Percentiles rank a stretch among this genome's conserved stretches.
phyloP scores from a whole-genome alignment of 23 red algal species.

The Gracilaria vermiculophylla region DNA sequence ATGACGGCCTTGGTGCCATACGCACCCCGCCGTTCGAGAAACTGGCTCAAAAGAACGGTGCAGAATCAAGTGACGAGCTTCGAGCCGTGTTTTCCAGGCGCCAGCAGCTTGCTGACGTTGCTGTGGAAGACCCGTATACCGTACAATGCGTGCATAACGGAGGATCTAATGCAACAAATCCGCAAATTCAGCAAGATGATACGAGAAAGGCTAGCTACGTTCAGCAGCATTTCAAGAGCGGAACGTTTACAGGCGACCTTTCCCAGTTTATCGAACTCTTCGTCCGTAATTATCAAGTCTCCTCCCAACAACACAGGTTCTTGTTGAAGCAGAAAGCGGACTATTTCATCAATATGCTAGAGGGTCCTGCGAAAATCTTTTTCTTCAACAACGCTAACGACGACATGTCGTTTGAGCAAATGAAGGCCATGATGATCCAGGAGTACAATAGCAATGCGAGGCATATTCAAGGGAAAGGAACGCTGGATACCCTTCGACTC shows the following conservation, averaged over 20 bases:
- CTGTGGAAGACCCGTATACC: too few species aligned
- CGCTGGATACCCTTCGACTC: neutral
- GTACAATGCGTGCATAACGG: too few species aligned
- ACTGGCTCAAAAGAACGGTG: too few species aligned
- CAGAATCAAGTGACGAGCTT: too few species aligned
- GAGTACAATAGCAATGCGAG: conserved; percentile 10
- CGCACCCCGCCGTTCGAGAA: too few species aligned
- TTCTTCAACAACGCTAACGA: conserved; percentile 20
- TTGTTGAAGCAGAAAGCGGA: neutral
- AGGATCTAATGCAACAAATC: too few species aligned
- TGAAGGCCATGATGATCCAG: neutral
- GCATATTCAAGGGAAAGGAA: neutral
- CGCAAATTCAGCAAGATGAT: too few species aligned
- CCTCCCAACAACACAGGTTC: neutral
- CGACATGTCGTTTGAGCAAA: conserved; percentile 8
- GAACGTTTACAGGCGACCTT: neutral
- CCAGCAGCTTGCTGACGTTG: too few species aligned
- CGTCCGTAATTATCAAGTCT: neutral
- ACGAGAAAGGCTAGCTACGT: neutral
- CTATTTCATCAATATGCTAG: conserved; percentile 20
- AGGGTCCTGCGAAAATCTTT: neutral
- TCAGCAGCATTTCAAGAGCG: neutral
- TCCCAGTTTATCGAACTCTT: neutral
- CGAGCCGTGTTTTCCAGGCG: too few species aligned
- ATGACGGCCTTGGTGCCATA: too few species aligned